Percentiles rank a stretch among this genome's conserved stretches.
Evolutionary conservation across 208 protist species (phyloP).

Genomic region (Balamuthia mandrillaris): DNA sequence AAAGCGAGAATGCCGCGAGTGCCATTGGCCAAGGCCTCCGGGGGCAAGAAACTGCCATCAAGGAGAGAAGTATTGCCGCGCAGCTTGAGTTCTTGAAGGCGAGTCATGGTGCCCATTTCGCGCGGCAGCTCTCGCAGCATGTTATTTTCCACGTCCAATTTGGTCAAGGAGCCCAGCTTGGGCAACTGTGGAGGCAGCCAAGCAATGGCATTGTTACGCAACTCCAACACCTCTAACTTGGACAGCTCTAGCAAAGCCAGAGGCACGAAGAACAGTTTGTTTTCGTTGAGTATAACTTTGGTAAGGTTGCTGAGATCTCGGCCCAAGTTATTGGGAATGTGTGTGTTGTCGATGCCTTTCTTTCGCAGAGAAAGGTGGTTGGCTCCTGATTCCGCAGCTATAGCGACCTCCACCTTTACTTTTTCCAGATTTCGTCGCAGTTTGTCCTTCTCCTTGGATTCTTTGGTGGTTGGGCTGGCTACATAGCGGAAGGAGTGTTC

Average conservation of each 20-base stretch:
- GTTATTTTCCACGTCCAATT: slow-evolving; percentile 37
- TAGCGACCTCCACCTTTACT: neutral
- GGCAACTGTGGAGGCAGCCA: neutral
- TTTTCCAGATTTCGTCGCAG: slow-evolving; percentile 16
- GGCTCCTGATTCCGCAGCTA: neutral
- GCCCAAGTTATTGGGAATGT: slow-evolving; percentile 35
- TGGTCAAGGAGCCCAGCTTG: neutral
- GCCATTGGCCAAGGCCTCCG: slow-evolving; percentile 25
- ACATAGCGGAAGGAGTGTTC: neutral
- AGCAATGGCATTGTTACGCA: slow-evolving; percentile 16
- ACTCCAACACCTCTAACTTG: neutral
- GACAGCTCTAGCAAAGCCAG: slow-evolving; percentile 18
- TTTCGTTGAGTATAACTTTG: slow-evolving; percentile 29
- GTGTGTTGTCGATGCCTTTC: neutral
- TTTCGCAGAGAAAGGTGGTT: slow-evolving; percentile 7
- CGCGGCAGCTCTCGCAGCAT: neutral
- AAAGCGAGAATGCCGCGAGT: slow-evolving; percentile 24
- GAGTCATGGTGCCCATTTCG: slow-evolving; percentile 26
- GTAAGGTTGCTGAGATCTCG: neutral
- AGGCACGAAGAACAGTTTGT: slow-evolving; percentile 35
- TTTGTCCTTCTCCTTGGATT: neutral
- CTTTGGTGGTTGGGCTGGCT: neutral
- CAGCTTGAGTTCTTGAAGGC: slow-evolving; percentile 16
- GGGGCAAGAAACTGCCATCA: slow-evolving; percentile 14
- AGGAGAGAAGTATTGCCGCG: slow-evolving; percentile 18